A percentile compares a stretch with the other conserved stretches of the same genome.
phyloP scores from a whole-genome alignment of 371 early-diverging fungal species.

The Mucor circinelloides region DNA sequence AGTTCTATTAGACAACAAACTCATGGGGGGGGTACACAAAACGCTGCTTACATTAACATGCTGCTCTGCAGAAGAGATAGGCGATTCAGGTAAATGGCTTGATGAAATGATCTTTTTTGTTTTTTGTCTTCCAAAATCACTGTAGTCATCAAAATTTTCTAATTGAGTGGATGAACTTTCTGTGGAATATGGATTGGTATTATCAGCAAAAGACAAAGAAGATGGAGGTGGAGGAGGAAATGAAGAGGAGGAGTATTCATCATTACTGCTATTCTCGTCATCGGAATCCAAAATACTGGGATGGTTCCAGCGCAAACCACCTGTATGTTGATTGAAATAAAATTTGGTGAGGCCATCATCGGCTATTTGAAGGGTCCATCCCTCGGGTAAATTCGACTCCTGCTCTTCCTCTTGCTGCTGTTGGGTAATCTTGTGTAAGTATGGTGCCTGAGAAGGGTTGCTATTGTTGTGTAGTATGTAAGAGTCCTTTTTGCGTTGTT shows the following conservation, averaged over 20 bases:
- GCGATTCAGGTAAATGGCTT: neutral
- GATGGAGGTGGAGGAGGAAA: neutral
- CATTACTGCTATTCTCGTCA: constrained; percentile 16
- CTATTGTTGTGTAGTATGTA: neutral
- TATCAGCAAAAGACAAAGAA: neutral
- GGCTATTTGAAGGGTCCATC: constrained; percentile 34
- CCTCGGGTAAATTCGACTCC: constrained; percentile 12
- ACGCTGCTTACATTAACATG: constrained; percentile 5
- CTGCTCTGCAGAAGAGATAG: neutral
- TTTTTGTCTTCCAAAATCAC: constrained; percentile 5
- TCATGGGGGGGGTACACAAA: neutral
- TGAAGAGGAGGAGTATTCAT: neutral
- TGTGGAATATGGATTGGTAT: neutral
- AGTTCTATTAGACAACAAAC: neutral
- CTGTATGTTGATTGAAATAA: constrained; percentile 29
- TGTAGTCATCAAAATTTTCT: constrained; percentile 2
- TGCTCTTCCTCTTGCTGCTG: constrained; percentile 5
- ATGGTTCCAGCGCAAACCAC: constrained; percentile 30
- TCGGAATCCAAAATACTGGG: constrained; percentile 27
- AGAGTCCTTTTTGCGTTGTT: constrained; percentile 7
- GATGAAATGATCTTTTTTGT: neutral
- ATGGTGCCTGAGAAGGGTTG: neutral
- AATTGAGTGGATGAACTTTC: neutral
- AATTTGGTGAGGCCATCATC: constrained; percentile 30
- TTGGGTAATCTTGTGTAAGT: neutral